phyloP scores from a whole-genome alignment of 768 basidiomycete genomes.

The Tulasnella calospora region DNA sequence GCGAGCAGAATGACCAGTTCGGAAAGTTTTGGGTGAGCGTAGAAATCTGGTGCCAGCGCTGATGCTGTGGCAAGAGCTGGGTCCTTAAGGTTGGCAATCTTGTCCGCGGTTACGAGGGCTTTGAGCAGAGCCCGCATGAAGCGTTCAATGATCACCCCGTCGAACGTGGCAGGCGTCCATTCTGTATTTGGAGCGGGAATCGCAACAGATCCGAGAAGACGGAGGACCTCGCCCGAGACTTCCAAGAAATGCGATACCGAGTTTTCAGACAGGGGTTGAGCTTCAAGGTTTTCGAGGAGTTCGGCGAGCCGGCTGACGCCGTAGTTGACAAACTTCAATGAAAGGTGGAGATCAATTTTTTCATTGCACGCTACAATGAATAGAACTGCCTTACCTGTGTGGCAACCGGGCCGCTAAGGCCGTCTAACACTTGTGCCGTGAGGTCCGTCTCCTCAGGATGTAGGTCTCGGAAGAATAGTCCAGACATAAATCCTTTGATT shows the following conservation, averaged over 20 bases:
- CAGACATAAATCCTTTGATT: constrained; percentile 60
- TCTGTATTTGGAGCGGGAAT: constrained; percentile 4
- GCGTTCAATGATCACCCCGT: background rate
- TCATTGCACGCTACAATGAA: background rate
- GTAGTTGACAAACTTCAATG: constrained; percentile 23
- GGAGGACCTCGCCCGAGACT: constrained; percentile 26
- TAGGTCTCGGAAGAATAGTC: constrained; percentile 67
- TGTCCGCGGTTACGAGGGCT: constrained; percentile 1
- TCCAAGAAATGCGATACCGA: background rate
- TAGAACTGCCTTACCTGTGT: constrained; percentile 12
- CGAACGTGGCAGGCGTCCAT: constrained; percentile 19
- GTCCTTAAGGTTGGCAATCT: background rate
- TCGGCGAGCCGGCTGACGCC: constrained; percentile 24
- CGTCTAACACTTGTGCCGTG: constrained; percentile 74
- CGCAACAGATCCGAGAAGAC: constrained; percentile 24
- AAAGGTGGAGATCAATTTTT: background rate
- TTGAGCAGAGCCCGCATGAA: constrained; percentile 17
- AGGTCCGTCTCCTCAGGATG: constrained; percentile 76
- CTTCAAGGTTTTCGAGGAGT: constrained; percentile 16
- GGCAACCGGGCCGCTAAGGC: constrained; percentile 60
- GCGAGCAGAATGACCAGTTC: constrained; percentile 24
- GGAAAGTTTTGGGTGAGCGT: background rate
- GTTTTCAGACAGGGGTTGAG: background rate
- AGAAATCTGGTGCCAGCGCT: background rate
- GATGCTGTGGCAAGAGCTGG: background rate